A percentile compares a stretch with the other conserved stretches of the same genome.
Evolutionary conservation across 129 eudicot species (phyloP).

Genomic region (Saussurea involucrata): DNA sequence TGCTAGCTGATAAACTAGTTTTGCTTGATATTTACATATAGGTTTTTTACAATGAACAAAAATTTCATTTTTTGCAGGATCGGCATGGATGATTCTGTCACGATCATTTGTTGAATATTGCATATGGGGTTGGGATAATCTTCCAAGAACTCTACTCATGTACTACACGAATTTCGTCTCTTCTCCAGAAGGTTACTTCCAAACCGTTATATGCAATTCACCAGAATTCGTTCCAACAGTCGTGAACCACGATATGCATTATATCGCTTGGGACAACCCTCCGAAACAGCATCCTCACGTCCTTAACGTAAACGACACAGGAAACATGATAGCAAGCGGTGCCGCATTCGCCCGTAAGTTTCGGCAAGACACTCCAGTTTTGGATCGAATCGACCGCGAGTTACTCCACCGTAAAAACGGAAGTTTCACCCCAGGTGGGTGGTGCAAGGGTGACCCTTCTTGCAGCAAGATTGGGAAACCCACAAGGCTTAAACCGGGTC

Average conservation of each 20-base stretch:
- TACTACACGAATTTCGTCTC: constrained; percentile 86
- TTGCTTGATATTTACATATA: not conserved
- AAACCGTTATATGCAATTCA: constrained; percentile 78
- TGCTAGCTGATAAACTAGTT: not conserved
- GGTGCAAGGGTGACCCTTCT: constrained; percentile 68
- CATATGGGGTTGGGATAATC: constrained; percentile 97
- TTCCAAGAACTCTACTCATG: constrained; percentile 84
- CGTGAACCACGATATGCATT: constrained; percentile 88
- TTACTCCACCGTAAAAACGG: constrained; percentile 59
- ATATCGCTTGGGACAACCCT: constrained; percentile 79
- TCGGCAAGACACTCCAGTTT: constrained; percentile 45
- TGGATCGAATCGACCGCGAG: constrained; percentile 66
- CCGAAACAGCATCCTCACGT: constrained; percentile 85
- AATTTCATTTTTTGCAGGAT: constrained; percentile 43
- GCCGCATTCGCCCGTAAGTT: constrained; percentile 91
- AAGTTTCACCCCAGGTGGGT: constrained; percentile 84
- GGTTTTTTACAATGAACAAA: not conserved
- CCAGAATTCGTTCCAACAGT: constrained; percentile 63
- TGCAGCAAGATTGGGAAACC: constrained; percentile 70
- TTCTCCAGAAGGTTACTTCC: constrained; percentile 93
- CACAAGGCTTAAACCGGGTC: constrained; percentile 60
- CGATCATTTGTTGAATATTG: constrained; percentile 77
- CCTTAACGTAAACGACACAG: constrained; percentile 64
- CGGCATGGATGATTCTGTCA: constrained; percentile 91
- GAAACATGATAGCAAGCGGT: constrained; percentile 62